Evolutionary conservation across 805 yeast genomes (phyloP), one percentile per base, ranked within the genome.

Genomic region (Danielia reshetovae): DNA sequence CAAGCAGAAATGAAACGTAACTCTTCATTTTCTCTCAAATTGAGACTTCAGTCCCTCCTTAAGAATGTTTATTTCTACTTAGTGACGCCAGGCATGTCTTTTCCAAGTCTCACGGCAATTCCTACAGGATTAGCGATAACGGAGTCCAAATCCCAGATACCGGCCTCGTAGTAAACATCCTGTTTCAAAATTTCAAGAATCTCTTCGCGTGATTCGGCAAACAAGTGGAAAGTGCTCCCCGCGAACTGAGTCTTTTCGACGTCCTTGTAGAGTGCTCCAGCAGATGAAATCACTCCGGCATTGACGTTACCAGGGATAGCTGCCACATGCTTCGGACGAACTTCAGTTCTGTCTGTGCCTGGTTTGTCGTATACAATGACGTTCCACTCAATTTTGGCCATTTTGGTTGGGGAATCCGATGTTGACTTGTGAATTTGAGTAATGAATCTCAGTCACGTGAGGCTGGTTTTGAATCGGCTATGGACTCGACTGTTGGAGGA

Each of bases 131-230:
- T 70, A 25, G 81, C 74, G 43, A 79, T 51, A 13, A 74, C 80
- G 35, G 68, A 71, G 24, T 75, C 75, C 40, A 83, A 53, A 54
- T 85, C 94, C 95, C 94, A 85, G 40, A 85, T 72, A 2, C 87
- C 89, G 23, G 68, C 66, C 46, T 66, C 68, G 46, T 74, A 73
- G 56, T 79, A 85, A 23, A 77, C 55, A 53, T 85, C 95, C 31
- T 62, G 49, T 50, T 78, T 74, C 55, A 85, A 69, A 36, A 81
- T 62, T 27, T 78, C 84, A 29, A 81, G 42, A 8, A 81, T 79
- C 43, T 82, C 82, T 42, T 81, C 81, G 49, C 69, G 76, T 31
- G 78, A 64, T 34, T 77, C 78, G 23, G 90, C 90, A 39, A 68
- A 63, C 32, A 84, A 46, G 40, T 77, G 82, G 50, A 76, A 68